Conservation (phyloP, 1,284 basidiomycete genomes). For the Testicularia cyperi region DNA sequence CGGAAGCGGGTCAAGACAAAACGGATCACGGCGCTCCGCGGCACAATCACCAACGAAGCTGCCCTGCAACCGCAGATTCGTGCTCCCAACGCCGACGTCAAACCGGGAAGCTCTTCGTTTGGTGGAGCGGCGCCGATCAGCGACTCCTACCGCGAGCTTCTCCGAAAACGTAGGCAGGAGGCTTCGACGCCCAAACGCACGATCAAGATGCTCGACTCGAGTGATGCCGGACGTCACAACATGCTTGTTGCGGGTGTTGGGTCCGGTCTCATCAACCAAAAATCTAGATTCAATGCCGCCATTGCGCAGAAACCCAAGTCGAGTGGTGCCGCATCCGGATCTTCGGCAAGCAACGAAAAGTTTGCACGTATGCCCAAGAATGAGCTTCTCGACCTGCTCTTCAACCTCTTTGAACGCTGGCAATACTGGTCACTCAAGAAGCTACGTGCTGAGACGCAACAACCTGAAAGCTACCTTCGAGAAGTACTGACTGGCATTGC, state of each 20-base stretch:
- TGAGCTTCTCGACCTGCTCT: conserved; percentile 83
- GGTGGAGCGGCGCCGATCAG: conserved; percentile 42
- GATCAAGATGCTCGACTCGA: conserved; percentile 62
- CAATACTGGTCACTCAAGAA: conserved; percentile 81
- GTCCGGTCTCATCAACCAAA: conserved; percentile 27
- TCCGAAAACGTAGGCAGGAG: conserved; percentile 61
- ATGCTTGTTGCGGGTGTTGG: conserved; percentile 57
- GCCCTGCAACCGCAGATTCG: conserved; percentile 50
- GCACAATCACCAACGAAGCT: conserved; percentile 54
- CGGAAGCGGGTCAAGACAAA: conserved; percentile 18
- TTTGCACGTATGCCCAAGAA: conserved; percentile 85
- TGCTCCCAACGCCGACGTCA: conserved; percentile 6
- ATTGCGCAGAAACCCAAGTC: conserved; percentile 14
- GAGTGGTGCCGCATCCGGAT: neutral
- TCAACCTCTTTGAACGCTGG: conserved; percentile 74
- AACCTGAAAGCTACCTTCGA: conserved; percentile 87
- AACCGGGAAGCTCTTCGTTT: conserved; percentile 30
- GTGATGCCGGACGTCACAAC: conserved; percentile 58
- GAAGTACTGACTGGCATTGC: conserved; percentile 82
- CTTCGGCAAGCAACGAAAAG: conserved; percentile 64
- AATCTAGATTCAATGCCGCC: conserved; percentile 35
- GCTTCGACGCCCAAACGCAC: conserved; percentile 62
- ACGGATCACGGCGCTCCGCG: conserved; percentile 39
- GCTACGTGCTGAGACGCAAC: conserved; percentile 77
- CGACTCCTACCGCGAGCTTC: conserved; percentile 62